phyloP scores from a whole-genome alignment of 2,329 filamentous ascomycete species.

The Zymoseptoria passerinii region DNA sequence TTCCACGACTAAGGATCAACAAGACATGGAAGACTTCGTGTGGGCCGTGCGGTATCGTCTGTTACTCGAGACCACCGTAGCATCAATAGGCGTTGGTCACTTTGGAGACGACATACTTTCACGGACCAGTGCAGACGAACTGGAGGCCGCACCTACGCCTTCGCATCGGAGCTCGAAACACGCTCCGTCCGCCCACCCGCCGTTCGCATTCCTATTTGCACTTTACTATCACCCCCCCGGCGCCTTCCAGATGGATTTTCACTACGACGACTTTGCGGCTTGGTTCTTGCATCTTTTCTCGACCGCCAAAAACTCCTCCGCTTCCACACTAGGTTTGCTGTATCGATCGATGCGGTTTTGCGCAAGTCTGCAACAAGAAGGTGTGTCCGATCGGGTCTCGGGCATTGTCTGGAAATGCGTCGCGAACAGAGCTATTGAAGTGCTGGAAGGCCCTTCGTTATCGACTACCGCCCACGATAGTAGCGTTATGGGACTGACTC shows the following conservation, averaged over 20 bases:
- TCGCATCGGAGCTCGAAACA: conserved; percentile 51
- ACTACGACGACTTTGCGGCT: conserved; percentile 7
- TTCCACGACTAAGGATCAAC: conserved; percentile 1
- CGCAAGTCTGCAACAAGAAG: background rate
- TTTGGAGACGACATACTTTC: conserved; percentile 44
- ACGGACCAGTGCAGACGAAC: conserved; percentile 50
- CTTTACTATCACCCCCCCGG: conserved; percentile 16
- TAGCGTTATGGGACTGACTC: conserved; percentile 29
- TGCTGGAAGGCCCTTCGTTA: conserved; percentile 3
- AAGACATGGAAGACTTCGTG: conserved; percentile 6
- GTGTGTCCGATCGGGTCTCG: background rate
- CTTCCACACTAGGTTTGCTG: conserved; percentile 11
- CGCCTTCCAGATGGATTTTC: conserved; percentile 1
- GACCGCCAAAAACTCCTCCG: conserved; percentile 10
- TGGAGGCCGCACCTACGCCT: conserved; percentile 58
- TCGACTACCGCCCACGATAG: conserved; percentile 8
- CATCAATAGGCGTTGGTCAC: conserved; percentile 41
- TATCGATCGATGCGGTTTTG: conserved; percentile 10
- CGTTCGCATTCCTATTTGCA: conserved; percentile 48
- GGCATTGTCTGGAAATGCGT: conserved; percentile 12
- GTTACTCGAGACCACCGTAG: conserved; percentile 37
- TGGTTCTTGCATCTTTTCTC: conserved; percentile 16
- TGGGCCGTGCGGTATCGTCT: conserved; percentile 17
- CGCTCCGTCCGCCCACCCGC: conserved; percentile 46
- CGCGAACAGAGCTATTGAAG: conserved; percentile 6